A percentile compares a stretch with the other conserved stretches of the same genome.
Evolutionary conservation across 129 eudicot genomes (phyloP).

Genomic region (Flaveria sonorensis): DNA sequence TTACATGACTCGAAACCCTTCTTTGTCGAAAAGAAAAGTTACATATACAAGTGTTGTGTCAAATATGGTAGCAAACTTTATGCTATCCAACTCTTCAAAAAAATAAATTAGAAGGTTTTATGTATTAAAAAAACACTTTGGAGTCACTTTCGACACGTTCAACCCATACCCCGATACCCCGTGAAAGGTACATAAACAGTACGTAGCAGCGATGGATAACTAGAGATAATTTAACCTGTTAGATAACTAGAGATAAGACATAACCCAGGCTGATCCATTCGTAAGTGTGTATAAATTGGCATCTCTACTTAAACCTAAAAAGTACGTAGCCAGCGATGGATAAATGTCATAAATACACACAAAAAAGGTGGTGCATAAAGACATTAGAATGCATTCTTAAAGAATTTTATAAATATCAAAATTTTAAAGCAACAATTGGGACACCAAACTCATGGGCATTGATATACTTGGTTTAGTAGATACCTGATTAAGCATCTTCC

Average conservation of each 20-base stretch:
- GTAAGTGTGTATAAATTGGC: background rate
- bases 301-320: background rate
- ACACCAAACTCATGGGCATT: background rate
- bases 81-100: background rate
- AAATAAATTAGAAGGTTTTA: background rate
- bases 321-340: background rate
- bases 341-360: background rate
- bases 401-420: background rate
- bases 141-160: background rate
- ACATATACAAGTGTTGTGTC: background rate
- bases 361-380: background rate
- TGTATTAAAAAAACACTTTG: background rate
- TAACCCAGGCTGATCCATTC: background rate
- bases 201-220: too few relatives aligned
- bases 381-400: background rate
- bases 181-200: background rate
- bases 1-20: background rate
- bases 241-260: background rate
- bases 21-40: background rate
- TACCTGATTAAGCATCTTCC: slow-evolving; percentile 55
- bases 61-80: background rate
- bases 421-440: background rate
- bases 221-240: background rate
- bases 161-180: background rate
- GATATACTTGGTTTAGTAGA: slow-evolving; percentile 6